phyloP scores from a whole-genome alignment of 2,329 filamentous ascomycete genomes.

The Chrysosporium queenslandicum region DNA sequence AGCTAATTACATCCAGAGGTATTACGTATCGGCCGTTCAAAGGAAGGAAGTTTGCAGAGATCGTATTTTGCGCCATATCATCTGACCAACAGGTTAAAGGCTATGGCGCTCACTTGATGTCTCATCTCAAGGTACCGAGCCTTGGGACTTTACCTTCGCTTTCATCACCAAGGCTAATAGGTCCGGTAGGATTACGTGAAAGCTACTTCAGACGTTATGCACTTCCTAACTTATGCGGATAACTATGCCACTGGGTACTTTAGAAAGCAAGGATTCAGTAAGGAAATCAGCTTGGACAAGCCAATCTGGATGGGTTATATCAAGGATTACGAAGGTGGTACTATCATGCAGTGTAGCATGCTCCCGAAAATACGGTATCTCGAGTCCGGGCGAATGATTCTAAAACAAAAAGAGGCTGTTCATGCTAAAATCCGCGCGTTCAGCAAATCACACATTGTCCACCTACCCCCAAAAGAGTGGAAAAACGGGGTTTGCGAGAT shows the following conservation, averaged over 20 bases:
- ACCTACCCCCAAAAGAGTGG: constrained; percentile 79
- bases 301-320: constrained; percentile 98
- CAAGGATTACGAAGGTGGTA: constrained; percentile 97
- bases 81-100: constrained; percentile 98
- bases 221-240: constrained; percentile 96
- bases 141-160: background rate
- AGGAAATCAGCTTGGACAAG: constrained; percentile 87
- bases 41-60: constrained; percentile 85
- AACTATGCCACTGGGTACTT: constrained; percentile 99
- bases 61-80: constrained; percentile 95
- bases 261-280: constrained; percentile 98
- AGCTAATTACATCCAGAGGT: constrained; percentile 48
- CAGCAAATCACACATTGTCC: constrained; percentile 77
- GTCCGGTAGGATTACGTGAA: constrained; percentile 72
- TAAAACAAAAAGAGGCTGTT: constrained; percentile 94
- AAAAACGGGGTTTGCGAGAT: constrained; percentile 63
- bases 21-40: constrained; percentile 96
- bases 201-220: constrained; percentile 92
- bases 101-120: constrained; percentile 96
- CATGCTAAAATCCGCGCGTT: constrained; percentile 90
- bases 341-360: constrained; percentile 99
- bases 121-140: constrained; percentile 64
- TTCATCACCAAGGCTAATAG: background rate
- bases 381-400: constrained; percentile 81
- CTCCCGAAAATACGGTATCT: constrained; percentile 89